These are phyloP conservation scores for Fusarium lateritium DNA, from an alignment of 2,329 filamentous ascomycete genomes.

Conservation along the genomic window DNA sequence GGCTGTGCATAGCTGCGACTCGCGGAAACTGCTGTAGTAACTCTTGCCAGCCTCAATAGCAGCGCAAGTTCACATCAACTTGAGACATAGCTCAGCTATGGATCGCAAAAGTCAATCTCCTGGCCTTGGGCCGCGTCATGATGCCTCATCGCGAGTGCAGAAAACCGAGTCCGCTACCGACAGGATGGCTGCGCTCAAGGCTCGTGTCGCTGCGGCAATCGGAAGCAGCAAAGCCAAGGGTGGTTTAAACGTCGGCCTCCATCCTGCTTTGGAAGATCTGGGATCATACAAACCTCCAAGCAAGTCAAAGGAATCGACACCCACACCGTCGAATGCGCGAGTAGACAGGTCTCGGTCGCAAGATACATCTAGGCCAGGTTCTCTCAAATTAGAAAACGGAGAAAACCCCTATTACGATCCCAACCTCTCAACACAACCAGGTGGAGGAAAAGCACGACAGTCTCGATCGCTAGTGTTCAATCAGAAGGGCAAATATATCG, in stretches of 20 bases:
- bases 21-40: neutral
- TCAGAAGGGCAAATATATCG: conserved; percentile 96
- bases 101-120: conserved; percentile 66
- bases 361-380: conserved; percentile 43
- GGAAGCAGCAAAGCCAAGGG: conserved; percentile 72
- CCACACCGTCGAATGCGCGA: conserved; percentile 34
- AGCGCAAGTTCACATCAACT: neutral
- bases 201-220: conserved; percentile 83
- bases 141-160: conserved; percentile 68
- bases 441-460: conserved; percentile 72
- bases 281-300: conserved; percentile 62
- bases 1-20: neutral
- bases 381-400: conserved; percentile 23
- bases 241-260: conserved; percentile 81
- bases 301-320: conserved; percentile 55
- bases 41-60: neutral
- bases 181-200: conserved; percentile 82
- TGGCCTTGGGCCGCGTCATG: conserved; percentile 70
- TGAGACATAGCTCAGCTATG: conserved; percentile 55
- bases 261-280: conserved; percentile 79
- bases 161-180: conserved; percentile 72
- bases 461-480: conserved; percentile 90
- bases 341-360: conserved; percentile 34
- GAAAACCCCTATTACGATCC: conserved; percentile 88
- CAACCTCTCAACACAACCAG: conserved; percentile 72